phyloP scores from a whole-genome alignment of 2,329 filamentous ascomycete species.

The Aspergillus neotritici region DNA sequence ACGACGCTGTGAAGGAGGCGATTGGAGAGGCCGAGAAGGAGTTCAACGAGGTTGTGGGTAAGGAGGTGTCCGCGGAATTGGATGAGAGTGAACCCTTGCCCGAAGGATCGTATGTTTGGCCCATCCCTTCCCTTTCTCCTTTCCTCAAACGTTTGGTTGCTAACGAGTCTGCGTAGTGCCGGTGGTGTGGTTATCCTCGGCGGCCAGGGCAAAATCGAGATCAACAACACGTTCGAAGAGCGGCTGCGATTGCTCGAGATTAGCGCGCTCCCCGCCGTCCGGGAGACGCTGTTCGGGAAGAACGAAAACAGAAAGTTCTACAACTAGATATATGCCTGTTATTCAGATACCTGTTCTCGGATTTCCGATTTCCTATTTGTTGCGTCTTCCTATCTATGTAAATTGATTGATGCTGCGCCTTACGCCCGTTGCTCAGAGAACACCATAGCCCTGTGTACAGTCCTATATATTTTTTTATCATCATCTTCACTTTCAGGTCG shows the following conservation, averaged over 20 bases:
- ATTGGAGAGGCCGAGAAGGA: slow-evolving; percentile 69
- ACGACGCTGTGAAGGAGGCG: slow-evolving; percentile 68
- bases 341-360: slow-evolving; percentile 5
- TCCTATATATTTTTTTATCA: slow-evolving; percentile 1
- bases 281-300: slow-evolving; percentile 83
- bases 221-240: slow-evolving; percentile 97
- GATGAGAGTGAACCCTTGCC: slow-evolving; percentile 75
- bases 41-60: slow-evolving; percentile 73
- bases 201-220: slow-evolving; percentile 86
- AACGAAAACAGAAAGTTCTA: slow-evolving; percentile 95
- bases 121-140: slow-evolving; percentile 6
- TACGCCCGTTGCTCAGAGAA: slow-evolving; percentile 10
- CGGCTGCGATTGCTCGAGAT: slow-evolving; percentile 78
- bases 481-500: not conserved
- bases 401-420: slow-evolving; percentile 5
- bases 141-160: not conserved
- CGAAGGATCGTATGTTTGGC: slow-evolving; percentile 68
- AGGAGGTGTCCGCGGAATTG: slow-evolving; percentile 63
- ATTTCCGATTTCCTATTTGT: slow-evolving; percentile 6
- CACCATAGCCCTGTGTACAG: slow-evolving; percentile 15
- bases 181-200: slow-evolving; percentile 79
- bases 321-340: slow-evolving; percentile 54
- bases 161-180: slow-evolving; percentile 50
- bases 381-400: slow-evolving; percentile 16
- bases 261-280: slow-evolving; percentile 71